Base-by-base conservation (phyloP, 768 basidiomycete genomes). In the Daedaleopsis nitida region DNA sequence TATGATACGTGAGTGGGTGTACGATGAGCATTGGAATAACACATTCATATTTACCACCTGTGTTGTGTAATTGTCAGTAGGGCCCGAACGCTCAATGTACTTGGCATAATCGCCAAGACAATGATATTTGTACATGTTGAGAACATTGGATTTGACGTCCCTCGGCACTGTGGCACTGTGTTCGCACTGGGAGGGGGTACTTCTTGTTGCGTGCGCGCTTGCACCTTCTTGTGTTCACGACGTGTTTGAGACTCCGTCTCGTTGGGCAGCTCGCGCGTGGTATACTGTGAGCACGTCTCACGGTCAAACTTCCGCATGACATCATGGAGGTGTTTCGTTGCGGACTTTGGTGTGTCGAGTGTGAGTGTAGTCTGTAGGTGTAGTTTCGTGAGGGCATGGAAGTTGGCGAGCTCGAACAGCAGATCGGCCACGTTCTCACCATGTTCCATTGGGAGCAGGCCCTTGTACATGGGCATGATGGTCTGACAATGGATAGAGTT, bases 311-410 rank as follows among this genome's bases (percentile, higher is more conserved):
- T 1, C 1, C 42, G 55, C 55, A 64, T 39, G 1, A 51, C 42
- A 10, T 32, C 23, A n/a, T 24, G 34, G 24, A 54, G 27, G 37
- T 57, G 50, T 11, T 24, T 8, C 0, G 60, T 61, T 21, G 60
- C 60, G 2, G 13, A 12, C 2, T 21, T 10, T 16, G 77, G 63
- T 21, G 70, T 39, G 0, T 52, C 38, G 0, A 81, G 54, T 1
- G 78, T 74, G 1, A 59, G 23, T 10, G 76, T 71, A 0, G 75
- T 77, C 55, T 81, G 80, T 55, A 79, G 51, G 8, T 73, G 71
- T 1, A 80, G 68, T 59, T 81, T 81, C 1, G 76, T 77, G 11
- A 74, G 66, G 0, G 70, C 72, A 64, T 80, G 80, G 79, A 77
- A 79, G 13, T 69, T 64, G 0, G 69, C 72, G 3, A 74, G 57